Evolutionary conservation across 768 basidiomycete species (phyloP), one percentile per base, ranked within the genome.

Genomic region (Suillus paluster): DNA sequence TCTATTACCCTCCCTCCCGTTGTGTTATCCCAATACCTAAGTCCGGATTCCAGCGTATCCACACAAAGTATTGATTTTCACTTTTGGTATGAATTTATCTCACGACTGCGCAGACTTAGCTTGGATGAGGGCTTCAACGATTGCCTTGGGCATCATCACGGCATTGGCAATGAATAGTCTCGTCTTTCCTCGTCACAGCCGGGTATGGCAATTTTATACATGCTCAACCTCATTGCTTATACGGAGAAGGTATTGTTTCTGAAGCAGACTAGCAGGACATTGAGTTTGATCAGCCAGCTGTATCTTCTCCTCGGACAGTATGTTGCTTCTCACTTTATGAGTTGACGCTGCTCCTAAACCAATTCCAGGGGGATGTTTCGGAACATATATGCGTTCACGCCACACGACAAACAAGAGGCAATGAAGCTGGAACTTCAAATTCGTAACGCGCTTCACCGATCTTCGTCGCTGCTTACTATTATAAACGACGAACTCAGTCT

Each of bases 401-500:
- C 61, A 21, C 68, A 71, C 7, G 74, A 77, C 50, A 76, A 73
- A 59, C 72, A 73, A 38, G 77, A 74, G 58, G 74, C 71, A 8
- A 63, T 81, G 23, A 78, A 77, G 63, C 67, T 81, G 5, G 83
- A 83, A 64, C 65, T 80, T 4, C 70, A 77, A 34, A 80, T 78
- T 38, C 80, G 83, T 42, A 78, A 78, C 60, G 66, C 73, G 19
- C 65, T 82, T 7, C 74, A 79, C 58, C 74, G 79, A 12, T 71
- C 79, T 36, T 73, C 75, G 1, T 71, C 73, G 7, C 67, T 82
- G 6, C 70, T 83, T 30, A 68, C 64, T 33, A 78, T 79, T 2
- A 83, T 84, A 80, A 66, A 76, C 54, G 77, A 81, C 59, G 83
- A 84, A 65, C 68, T 83, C 9, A 82, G 83, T 63, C 74, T 84